Base-by-base conservation (phyloP, 1,139 yeast genomes). In the Insectozyma bohioensis region DNA sequence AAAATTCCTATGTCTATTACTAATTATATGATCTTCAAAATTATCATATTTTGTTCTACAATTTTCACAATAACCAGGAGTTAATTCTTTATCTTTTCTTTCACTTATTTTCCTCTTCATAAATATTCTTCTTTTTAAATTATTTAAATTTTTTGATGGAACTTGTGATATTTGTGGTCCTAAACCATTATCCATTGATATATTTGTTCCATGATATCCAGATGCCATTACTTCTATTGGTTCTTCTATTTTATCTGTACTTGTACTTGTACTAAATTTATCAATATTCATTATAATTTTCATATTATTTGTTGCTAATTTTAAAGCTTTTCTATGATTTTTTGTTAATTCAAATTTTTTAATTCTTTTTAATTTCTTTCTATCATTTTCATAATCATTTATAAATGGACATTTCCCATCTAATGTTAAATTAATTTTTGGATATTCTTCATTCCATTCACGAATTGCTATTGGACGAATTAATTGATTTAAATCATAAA, bases 21-120 rank as follows among this genome's bases (percentile, higher is more conserved):
- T 72, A 20, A 54, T 52, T 31, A 87, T 75, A 53, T 92, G 99
- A 35, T 78, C 86, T 19, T 80, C 85, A 52, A 90, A 82, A 47
- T 78, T 76, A 33, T 85, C 90, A 52, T 85, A 92, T 52, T 84
- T 83, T 44, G 84, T 86, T 20, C 94, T 73, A 58, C 99, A 92
- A 56, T 92, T 94, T 54, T 92, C 99, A 61, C 98, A 92, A 58
- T 85, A 87, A 0, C 95, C 95, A 2, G 80, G 73, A 24, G 59
- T 67, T 37, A 50, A 46, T 28, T 64, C 72, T 35, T 54, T 35
- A 83, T 83, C 50, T 86, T 84, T 67, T 37, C 53, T 30, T 37
- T 39, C 43, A 49, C 59, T 35, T 53, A 58, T 41, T 65, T 34
- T 70, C 36, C 56, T 62, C 41, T 69, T 69, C 58, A 68, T 58